These are phyloP conservation scores for Penicillium sp. DNA, from an alignment of 2,329 filamentous ascomycete species.

Conservation along the genomic window DNA sequence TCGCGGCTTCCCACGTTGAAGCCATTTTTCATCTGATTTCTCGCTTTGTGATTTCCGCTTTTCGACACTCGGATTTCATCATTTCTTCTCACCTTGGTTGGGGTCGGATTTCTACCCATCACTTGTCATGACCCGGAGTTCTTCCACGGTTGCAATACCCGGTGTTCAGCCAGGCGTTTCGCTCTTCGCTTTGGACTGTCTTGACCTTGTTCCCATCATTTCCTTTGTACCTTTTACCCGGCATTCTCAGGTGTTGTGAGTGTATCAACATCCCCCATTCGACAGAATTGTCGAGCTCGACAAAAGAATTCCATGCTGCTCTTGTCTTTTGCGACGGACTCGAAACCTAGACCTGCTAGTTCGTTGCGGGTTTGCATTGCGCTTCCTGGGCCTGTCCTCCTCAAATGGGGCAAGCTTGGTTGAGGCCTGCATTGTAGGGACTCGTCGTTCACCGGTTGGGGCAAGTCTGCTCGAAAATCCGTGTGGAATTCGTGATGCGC, in stretches of 20 bases:
- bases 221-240: conserved; percentile 24
- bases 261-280: conserved; percentile 21
- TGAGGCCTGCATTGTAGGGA: not conserved
- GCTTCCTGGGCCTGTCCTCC: not conserved
- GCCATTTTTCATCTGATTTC: conserved; percentile 9
- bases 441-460: conserved; percentile 1
- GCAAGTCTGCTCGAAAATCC: not conserved
- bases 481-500: not conserved
- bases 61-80: conserved; percentile 1
- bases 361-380: not conserved
- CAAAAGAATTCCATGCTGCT: not conserved
- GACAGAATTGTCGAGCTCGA: not conserved
- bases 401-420: not conserved
- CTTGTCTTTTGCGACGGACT: not conserved
- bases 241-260: conserved; percentile 22
- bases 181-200: conserved; percentile 14
- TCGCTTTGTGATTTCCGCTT: conserved; percentile 7
- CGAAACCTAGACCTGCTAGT: not conserved
- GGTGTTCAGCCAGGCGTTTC: conserved; percentile 23
- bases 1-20: conserved; percentile 16
- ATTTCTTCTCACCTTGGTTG: conserved; percentile 1
- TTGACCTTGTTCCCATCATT: conserved; percentile 8
- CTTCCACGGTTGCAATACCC: conserved; percentile 18
- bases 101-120: conserved; percentile 6
- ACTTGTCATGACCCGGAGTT: conserved; percentile 24